These are phyloP conservation scores for Paratinospora sagittata DNA, from an alignment of 164 flowering plant species.

Conservation along the genomic window DNA sequence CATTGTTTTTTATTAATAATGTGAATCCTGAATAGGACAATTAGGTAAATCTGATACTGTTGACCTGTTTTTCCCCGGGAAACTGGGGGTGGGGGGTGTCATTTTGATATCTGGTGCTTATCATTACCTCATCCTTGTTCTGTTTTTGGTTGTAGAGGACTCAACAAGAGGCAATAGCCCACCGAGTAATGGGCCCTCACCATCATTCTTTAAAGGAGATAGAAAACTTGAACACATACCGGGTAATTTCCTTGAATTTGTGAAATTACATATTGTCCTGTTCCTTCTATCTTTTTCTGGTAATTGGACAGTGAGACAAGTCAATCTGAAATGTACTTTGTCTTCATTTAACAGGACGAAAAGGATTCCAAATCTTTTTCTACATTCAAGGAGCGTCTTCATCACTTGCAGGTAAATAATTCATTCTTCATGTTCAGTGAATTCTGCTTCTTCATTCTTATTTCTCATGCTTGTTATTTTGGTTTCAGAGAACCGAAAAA, in stretches of 20 bases:
- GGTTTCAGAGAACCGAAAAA: slow-evolving; percentile 70
- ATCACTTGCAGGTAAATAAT: slow-evolving; percentile 61
- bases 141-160: slow-evolving; percentile 30
- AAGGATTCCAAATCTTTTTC: slow-evolving; percentile 56
- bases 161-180: slow-evolving; percentile 56
- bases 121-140: slow-evolving; percentile 12
- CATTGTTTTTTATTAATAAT: too few species aligned
- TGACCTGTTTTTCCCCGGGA: too few species aligned
- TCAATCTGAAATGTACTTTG: not conserved
- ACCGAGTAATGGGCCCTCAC: slow-evolving; percentile 46
- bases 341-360: slow-evolving; percentile 39
- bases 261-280: not conserved
- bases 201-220: slow-evolving; percentile 57
- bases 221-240: slow-evolving; percentile 42
- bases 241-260: slow-evolving; percentile 34
- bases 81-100: too few species aligned
- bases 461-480: slow-evolving; percentile 16
- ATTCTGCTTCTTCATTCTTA: slow-evolving; percentile 7
- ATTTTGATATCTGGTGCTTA: not conserved
- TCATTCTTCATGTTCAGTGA: not conserved
- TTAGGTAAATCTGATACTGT: too few species aligned
- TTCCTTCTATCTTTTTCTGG: not conserved
- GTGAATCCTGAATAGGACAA: too few species aligned
- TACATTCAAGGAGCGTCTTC: slow-evolving; percentile 75
- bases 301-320: not conserved